Evolutionary conservation across 371 early-diverging fungal genomes (phyloP), one percentile per base, ranked within the genome.

Genomic region (Blakeslea trispora): DNA sequence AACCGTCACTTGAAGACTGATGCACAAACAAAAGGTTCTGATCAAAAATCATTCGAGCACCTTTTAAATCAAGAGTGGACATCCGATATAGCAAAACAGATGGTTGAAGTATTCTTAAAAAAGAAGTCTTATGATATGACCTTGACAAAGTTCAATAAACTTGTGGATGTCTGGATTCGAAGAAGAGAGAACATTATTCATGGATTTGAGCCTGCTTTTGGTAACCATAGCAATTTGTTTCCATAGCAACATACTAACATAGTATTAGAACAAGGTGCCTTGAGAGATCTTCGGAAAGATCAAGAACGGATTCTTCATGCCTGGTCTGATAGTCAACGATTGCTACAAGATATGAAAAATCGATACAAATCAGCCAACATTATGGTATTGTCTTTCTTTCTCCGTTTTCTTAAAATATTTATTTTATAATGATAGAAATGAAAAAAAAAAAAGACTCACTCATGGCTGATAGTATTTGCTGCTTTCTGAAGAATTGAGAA

Each of bases 1-100:
- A n/a, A 37, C 32, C 14, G 37, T 14, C 13, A 24, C 14, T 46
- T 48, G 56, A 48, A 1, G 18, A 48, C 8, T n/a, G n/a, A n/a
- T n/a, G n/a, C n/a, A n/a, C n/a, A n/a, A n/a, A n/a, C n/a, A n/a
- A n/a, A n/a, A n/a, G n/a, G n/a, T n/a, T n/a, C n/a, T n/a, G 50
- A 57, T 28, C 24, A 7, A 9, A 28, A 22, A 9, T 17, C 37
- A 17, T 48, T 58, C 23, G 37, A 55, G 10, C 1, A 13, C 5
- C 14, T 66, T 1, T 47, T 66, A 11, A 19, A 66, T 32, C 58
- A 66, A 58, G 55, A 49, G 17, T 62, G 62, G 67, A 45, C 54
- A 19, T 42, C 24, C 2, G 55, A 51, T 4, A 19, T 58, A 14
- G 43, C 62, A 4, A 53, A 55, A 9, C 57, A 42, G 34, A 32